A percentile compares a stretch with the other conserved stretches of the same genome.
Evolutionary conservation across 2,329 filamentous ascomycete genomes (phyloP).

Genomic region (Chaetoscypha palmicola): DNA sequence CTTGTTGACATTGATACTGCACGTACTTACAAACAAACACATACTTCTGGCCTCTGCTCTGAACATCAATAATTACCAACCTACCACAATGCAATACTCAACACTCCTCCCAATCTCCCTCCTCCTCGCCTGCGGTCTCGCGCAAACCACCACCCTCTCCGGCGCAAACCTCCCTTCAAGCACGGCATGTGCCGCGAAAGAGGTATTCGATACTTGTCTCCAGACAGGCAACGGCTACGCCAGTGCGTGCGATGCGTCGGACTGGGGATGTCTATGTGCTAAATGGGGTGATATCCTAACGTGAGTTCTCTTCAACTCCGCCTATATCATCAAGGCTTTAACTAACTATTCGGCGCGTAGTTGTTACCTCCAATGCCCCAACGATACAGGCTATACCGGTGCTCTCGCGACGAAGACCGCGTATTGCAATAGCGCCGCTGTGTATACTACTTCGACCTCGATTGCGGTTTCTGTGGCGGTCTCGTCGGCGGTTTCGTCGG

Average conservation of each 20-base stretch:
- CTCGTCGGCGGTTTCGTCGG: conserved; percentile 8
- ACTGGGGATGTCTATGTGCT: conserved; percentile 47
- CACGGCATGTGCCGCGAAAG: conserved; percentile 31
- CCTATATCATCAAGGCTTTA: no score
- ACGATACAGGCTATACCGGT: conserved; percentile 31
- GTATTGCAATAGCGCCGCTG: conserved; percentile 23
- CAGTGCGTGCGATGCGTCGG: conserved; percentile 28
- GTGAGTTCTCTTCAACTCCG: conserved; percentile 29
- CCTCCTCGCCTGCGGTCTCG: conserved; percentile 26
- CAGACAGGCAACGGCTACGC: conserved; percentile 32
- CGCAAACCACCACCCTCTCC: conserved; percentile 20
- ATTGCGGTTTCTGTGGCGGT: conserved; percentile 15
- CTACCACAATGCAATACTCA: conserved; percentile 14
- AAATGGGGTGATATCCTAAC: conserved; percentile 46
- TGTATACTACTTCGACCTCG: conserved; percentile 17
- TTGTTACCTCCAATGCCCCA: conserved; percentile 60
- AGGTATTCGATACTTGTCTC: conserved; percentile 35
- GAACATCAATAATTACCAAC: neutral
- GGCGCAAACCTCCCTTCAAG: conserved; percentile 1
- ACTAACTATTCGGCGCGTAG: no score
- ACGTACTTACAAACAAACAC: no score
- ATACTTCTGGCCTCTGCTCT: neutral
- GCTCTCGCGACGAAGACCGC: conserved; percentile 16
- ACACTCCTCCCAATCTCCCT: conserved; percentile 22
- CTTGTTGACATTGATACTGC: no score